Evolutionary conservation across 345 rosid genomes (phyloP), one percentile per base, ranked within the genome.

Genomic region (Erodium maritimum): DNA sequence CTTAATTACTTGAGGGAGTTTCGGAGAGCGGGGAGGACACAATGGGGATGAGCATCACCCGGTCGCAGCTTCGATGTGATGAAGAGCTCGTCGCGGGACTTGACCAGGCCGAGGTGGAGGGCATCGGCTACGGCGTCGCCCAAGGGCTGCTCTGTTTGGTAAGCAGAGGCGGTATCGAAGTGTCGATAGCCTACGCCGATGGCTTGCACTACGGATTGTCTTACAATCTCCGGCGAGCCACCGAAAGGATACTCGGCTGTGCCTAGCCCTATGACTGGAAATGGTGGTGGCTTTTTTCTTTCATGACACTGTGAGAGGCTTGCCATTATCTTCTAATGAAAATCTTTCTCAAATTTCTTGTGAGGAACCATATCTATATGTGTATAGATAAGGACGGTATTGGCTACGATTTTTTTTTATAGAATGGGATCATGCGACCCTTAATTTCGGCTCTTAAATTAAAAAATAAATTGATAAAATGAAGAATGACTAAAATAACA

Each of bases 1-100:
- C n/a, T n/a, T n/a, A n/a, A n/a, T n/a, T 58, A 68, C 73, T 54
- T 19, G 45, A 70, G 73, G 3, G 59, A 55, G 7, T 61, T 61
- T 13, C 19, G 33, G 0, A 72, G 59, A 0, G 61, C 65, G 2
- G 67, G 68, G 61, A 66, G 50, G 56, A 67, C 65, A 5, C 11
- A 59, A 3, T 23, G 62, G 2, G 29, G 23, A 37, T 63, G 63
- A 0, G 65, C 56, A 19, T 67, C 25, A 23, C 52, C n/a, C 52
- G 48, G 21, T 68, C 71, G 60, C 19, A 67, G 65, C 71, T 72
- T 67, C 34, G 69, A 62, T 5, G 71, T 63, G 62, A 72, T 52
- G 55, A 72, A 72, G 24, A 63, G 61, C 50, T 72, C 63, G 17
- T 63, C 66, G 16, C 69, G 61, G 42, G 68, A 52, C 54, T 55